Percentiles rank a stretch among this genome's conserved stretches.
Evolutionary conservation across 2,329 filamentous ascomycete species (phyloP).

Genomic region (Diaporthe vexans): DNA sequence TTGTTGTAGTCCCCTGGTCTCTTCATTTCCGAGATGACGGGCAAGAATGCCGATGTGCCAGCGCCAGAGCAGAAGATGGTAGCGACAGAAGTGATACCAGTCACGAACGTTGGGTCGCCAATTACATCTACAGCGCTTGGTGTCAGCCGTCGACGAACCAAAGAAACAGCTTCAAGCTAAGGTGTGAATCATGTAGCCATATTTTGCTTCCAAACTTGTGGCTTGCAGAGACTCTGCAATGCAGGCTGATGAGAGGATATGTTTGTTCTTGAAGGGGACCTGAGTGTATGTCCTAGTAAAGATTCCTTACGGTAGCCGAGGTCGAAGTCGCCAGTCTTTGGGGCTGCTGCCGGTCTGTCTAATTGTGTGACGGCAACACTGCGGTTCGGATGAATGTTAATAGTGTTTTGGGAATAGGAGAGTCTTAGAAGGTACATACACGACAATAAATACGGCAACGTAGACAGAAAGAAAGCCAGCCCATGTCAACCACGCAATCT

Average conservation of each 20-base stretch:
- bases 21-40: constrained; percentile 72
- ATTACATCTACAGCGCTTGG: constrained; percentile 37
- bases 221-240: too few relatives aligned
- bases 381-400: neutral
- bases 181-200: too few relatives aligned
- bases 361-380: constrained; percentile 47
- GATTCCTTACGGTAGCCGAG: constrained; percentile 36
- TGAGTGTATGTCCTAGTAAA: too few relatives aligned
- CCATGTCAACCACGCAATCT: constrained; percentile 42
- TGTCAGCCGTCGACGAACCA: too few relatives aligned
- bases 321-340: constrained; percentile 44
- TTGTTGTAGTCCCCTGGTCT: constrained; percentile 72
- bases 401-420: neutral
- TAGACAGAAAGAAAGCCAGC: constrained; percentile 41
- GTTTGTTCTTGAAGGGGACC: too few relatives aligned
- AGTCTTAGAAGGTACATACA: constrained; percentile 43
- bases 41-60: constrained; percentile 40
- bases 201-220: too few relatives aligned
- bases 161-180: too few relatives aligned
- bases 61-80: constrained; percentile 41
- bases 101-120: constrained; percentile 43
- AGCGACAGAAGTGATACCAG: constrained; percentile 41
- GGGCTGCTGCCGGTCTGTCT: constrained; percentile 44
- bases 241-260: too few relatives aligned
- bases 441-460: constrained; percentile 47